Conservation (phyloP, 1,284 basidiomycete species). For the Ceratobasidium sp. region DNA sequence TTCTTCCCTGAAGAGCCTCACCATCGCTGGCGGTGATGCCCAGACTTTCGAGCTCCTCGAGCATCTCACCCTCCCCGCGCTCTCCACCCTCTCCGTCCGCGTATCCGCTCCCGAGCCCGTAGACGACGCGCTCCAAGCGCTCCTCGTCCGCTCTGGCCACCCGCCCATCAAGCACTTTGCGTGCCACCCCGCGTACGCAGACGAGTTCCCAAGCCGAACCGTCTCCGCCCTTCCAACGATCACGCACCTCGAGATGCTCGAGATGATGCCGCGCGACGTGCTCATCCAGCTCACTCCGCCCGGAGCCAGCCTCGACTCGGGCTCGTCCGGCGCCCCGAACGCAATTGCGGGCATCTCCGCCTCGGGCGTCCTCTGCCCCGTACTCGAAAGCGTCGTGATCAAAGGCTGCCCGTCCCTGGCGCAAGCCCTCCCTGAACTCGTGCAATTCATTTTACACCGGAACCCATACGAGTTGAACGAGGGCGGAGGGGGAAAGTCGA, state of each 20-base stretch:
- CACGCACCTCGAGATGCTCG: conserved; percentile 46
- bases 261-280: conserved; percentile 44
- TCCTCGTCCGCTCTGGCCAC: conserved; percentile 69
- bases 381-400: conserved; percentile 40
- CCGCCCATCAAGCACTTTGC: conserved; percentile 70
- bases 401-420: conserved; percentile 36
- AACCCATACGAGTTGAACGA: conserved; percentile 29
- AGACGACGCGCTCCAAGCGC: conserved; percentile 72
- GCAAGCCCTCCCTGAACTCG: conserved; percentile 35
- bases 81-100: conserved; percentile 70
- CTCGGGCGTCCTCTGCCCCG: conserved; percentile 31
- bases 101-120: conserved; percentile 71
- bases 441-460: conserved; percentile 40
- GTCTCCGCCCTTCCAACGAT: conserved; percentile 37
- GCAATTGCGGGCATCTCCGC: conserved; percentile 14
- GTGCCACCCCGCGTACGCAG: conserved; percentile 64
- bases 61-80: conserved; percentile 67
- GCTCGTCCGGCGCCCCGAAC: conserved; percentile 16
- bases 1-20: conserved; percentile 66
- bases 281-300: conserved; percentile 36
- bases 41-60: conserved; percentile 71
- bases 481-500: conserved; percentile 1
- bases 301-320: neutral
- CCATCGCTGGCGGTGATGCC: conserved; percentile 74
- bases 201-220: conserved; percentile 42